A percentile compares a stretch with the other conserved stretches of the same genome.
Evolutionary conservation across 176 grass and related monocot genomes (phyloP).

Genomic region (Rhynchospora pubera): DNA sequence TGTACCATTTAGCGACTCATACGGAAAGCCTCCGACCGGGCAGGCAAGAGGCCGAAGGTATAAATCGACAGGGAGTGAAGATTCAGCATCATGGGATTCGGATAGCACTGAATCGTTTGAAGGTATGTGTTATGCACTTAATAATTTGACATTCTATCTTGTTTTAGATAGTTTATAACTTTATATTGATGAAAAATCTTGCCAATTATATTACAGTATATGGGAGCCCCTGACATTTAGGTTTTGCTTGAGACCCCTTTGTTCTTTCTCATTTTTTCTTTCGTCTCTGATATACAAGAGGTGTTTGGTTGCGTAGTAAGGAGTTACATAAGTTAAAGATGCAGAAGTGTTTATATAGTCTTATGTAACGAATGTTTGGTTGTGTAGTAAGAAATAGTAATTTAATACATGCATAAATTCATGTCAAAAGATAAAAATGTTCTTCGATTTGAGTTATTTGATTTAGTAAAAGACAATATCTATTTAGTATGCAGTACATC

Average conservation of each 20-base stretch:
- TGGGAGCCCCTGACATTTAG: background rate
- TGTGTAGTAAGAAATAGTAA: too few relatives aligned
- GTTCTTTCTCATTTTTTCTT: background rate
- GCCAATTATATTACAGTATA: constrained; percentile 1
- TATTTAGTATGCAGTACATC: too few relatives aligned
- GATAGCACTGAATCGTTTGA: constrained; percentile 16
- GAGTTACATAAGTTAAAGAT: too few relatives aligned
- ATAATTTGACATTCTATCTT: background rate
- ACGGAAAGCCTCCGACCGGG: constrained; percentile 10
- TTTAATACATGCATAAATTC: too few relatives aligned
- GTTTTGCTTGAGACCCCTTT: background rate
- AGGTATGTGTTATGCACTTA: background rate
- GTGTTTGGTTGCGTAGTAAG: too few relatives aligned
- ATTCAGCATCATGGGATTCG: constrained; percentile 20
- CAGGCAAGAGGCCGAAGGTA: background rate
- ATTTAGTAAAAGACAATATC: too few relatives aligned
- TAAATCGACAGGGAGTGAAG: background rate
- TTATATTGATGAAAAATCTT: background rate
- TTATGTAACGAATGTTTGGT: too few relatives aligned
- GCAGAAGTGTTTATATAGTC: too few relatives aligned
- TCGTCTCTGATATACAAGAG: background rate
- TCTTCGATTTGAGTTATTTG: too few relatives aligned
- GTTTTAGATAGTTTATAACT: background rate
- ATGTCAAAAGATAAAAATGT: too few relatives aligned
- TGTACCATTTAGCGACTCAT: background rate